phyloP scores from a whole-genome alignment of 2,329 filamentous ascomycete genomes.

The Allantophomopsis lycopodina region DNA sequence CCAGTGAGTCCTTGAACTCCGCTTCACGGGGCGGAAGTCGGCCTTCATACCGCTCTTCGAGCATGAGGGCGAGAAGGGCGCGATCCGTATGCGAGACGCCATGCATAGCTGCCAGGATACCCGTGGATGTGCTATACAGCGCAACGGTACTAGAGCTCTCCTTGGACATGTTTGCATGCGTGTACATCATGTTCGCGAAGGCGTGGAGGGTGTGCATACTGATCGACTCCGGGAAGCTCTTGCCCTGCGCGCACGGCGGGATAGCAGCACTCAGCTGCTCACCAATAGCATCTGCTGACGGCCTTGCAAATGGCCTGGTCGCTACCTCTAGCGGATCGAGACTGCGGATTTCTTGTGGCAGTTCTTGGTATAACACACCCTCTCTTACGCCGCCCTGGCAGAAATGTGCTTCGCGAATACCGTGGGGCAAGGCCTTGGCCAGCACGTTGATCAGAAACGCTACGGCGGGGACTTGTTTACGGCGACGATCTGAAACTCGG shows the following conservation, averaged over 20 bases:
- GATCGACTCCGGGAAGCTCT: constrained; percentile 24
- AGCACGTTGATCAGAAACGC: constrained; percentile 53
- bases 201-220: constrained; percentile 33
- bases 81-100: constrained; percentile 48
- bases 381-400: constrained; percentile 61
- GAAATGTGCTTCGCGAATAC: constrained; percentile 49
- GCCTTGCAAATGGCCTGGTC: constrained; percentile 35
- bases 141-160: constrained; percentile 43
- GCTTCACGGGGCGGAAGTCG: constrained; percentile 44
- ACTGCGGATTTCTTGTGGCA: constrained; percentile 30
- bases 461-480: constrained; percentile 53
- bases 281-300: constrained; percentile 30
- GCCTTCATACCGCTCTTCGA: constrained; percentile 51
- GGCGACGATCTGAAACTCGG: constrained; percentile 49
- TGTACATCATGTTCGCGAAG: constrained; percentile 44
- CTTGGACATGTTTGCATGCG: constrained; percentile 33
- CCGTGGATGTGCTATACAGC: constrained; percentile 48
- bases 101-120: constrained; percentile 44
- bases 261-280: constrained; percentile 31
- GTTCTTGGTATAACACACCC: constrained; percentile 44
- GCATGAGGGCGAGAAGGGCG: constrained; percentile 43
- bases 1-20: constrained; percentile 36
- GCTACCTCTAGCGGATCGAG: constrained; percentile 46
- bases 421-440: constrained; percentile 39
- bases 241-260: constrained; percentile 18